Evolutionary conservation across 768 basidiomycete species (phyloP).

Genomic region (Xerocomellus intermedius): DNA sequence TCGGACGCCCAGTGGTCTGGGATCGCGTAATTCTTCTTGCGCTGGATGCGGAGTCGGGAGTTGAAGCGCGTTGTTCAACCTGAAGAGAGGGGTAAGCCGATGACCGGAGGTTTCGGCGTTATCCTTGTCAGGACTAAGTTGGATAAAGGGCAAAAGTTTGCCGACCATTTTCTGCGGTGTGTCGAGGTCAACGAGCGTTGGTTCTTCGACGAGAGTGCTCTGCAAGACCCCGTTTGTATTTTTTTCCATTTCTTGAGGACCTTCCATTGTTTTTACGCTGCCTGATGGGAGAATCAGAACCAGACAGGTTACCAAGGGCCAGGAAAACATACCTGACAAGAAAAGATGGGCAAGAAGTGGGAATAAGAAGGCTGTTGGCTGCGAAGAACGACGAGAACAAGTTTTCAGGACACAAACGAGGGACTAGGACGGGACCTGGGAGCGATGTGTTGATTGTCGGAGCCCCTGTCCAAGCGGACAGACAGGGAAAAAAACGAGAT

Average conservation of each 20-base stretch:
- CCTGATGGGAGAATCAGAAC: conserved; percentile 31
- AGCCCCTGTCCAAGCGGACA: conserved; percentile 36
- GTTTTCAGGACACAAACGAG: conserved; percentile 17
- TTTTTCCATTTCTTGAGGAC: conserved; percentile 24
- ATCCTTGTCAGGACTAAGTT: conserved; percentile 26
- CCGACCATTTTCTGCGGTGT: conserved; percentile 31
- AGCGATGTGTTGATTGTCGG: conserved; percentile 36
- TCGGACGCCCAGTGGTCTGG: conserved; percentile 34
- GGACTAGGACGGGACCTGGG: conserved; percentile 13
- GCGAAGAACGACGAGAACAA: conserved; percentile 7
- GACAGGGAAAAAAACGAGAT: conserved; percentile 38
- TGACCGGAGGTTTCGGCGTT: conserved; percentile 29
- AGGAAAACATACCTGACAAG: conserved; percentile 14
- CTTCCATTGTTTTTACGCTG: conserved; percentile 34
- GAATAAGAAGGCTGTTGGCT: background rate
- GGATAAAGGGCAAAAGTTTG: conserved; percentile 31
- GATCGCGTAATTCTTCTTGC: conserved; percentile 33
- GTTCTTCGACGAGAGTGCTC: conserved; percentile 16
- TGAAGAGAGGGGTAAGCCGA: conserved; percentile 21
- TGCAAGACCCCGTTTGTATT: conserved; percentile 7
- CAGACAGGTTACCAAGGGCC: background rate
- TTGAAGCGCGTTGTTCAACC: conserved; percentile 19
- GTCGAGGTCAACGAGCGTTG: conserved; percentile 26
- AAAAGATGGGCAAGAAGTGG: background rate
- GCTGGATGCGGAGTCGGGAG: conserved; percentile 26